phyloP scores from a whole-genome alignment of 2,329 filamentous ascomycete genomes.

The Fusarium veterinarium region DNA sequence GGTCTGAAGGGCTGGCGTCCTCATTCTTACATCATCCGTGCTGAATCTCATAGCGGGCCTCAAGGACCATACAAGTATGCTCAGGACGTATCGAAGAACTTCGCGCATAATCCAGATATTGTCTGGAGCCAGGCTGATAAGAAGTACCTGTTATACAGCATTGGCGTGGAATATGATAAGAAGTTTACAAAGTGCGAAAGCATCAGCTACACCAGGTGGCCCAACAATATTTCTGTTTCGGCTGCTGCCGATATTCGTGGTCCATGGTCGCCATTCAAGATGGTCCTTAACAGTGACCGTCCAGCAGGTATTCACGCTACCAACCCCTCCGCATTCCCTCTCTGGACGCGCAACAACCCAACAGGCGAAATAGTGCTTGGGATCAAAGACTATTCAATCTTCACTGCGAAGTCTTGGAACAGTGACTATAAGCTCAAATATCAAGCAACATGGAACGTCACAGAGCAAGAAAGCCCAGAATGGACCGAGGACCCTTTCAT shows the following conservation, averaged over 20 bases:
- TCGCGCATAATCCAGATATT: constrained; percentile 59
- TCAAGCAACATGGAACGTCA: constrained; percentile 26
- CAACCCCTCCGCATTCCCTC: constrained; percentile 56
- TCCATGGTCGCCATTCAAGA: constrained; percentile 25
- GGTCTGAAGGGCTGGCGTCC: constrained; percentile 61
- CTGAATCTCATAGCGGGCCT: constrained; percentile 57
- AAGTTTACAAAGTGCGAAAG: constrained; percentile 12
- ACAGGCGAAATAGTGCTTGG: constrained; percentile 16
- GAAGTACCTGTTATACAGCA: constrained; percentile 58
- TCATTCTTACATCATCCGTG: constrained; percentile 57
- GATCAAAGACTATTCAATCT: constrained; percentile 28
- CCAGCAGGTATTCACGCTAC: constrained; percentile 44
- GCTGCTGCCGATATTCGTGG: constrained; percentile 30
- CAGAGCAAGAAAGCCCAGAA: constrained; percentile 17
- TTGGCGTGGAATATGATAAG: constrained; percentile 47
- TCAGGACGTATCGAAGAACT: constrained; percentile 54
- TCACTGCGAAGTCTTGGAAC: background rate
- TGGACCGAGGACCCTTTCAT: constrained; percentile 50
- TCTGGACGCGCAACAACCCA: constrained; percentile 34
- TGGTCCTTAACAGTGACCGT: constrained; percentile 23
- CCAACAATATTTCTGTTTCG: constrained; percentile 44
- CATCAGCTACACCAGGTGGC: constrained; percentile 24
- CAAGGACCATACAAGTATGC: constrained; percentile 57
- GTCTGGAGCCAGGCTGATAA: constrained; percentile 58
- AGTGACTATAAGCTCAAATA: constrained; percentile 9